These are phyloP conservation scores for Grosmannia huntii DNA, from an alignment of 2,329 filamentous ascomycete genomes.

Conservation along the genomic window DNA sequence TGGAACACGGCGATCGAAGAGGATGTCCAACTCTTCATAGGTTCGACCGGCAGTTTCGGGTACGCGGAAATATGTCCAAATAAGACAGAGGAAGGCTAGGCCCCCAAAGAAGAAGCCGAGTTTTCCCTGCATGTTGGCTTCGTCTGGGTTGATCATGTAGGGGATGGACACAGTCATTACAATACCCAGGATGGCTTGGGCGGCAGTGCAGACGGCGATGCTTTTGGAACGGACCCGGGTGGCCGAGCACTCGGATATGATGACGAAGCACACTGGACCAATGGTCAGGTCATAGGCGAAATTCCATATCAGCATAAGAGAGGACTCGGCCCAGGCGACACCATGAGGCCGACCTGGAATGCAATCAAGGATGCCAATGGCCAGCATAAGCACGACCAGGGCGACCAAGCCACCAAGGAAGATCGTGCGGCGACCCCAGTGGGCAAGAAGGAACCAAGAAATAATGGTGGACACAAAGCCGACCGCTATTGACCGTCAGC, in stretches of 20 bases:
- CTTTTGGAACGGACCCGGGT: constrained; percentile 31
- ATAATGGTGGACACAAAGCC: constrained; percentile 11
- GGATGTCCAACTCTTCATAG: constrained; percentile 40
- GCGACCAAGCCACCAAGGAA: constrained; percentile 32
- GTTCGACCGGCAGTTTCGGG: constrained; percentile 42
- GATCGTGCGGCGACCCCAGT: constrained; percentile 28
- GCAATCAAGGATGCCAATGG: constrained; percentile 34
- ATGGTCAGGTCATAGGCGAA: constrained; percentile 39
- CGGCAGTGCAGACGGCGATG: constrained; percentile 29
- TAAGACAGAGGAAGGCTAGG: constrained; percentile 30
- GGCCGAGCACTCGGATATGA: constrained; percentile 39
- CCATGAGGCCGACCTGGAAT: constrained; percentile 27
- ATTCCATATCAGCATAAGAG: constrained; percentile 37
- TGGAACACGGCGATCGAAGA: constrained; percentile 34
- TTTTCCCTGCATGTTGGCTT: constrained; percentile 30
- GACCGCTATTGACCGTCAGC: background rate
- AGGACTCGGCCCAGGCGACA: constrained; percentile 33
- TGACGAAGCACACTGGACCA: constrained; percentile 36
- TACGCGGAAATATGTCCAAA: constrained; percentile 39
- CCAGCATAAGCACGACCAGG: constrained; percentile 30
- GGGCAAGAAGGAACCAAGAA: constrained; percentile 17
- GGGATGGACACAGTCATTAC: constrained; percentile 30
- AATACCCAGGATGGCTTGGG: constrained; percentile 27
- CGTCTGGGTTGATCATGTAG: constrained; percentile 29
- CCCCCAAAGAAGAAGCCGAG: constrained; percentile 34